Base-by-base conservation (phyloP, 495 filamentous ascomycete species). In the Terfezia claveryi region DNA sequence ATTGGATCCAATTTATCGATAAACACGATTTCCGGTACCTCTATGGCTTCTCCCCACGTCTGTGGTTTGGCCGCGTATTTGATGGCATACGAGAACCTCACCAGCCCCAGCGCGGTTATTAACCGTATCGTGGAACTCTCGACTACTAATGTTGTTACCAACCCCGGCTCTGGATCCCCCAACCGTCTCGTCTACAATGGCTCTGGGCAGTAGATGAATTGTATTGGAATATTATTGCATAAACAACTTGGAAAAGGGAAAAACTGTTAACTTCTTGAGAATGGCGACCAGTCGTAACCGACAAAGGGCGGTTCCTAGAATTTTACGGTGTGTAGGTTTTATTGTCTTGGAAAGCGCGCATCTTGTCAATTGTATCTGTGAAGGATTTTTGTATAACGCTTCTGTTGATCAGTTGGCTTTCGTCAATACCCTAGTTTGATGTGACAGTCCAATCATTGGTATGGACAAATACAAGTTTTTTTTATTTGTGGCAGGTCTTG, bases 11-110 rank as follows among this genome's bases (percentile, higher is more conserved):
- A 55, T 17, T 58, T 49, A 23, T 59, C 63, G 10, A 36, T 38
- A 37, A 60, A 59, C 52, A 67, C 63, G 3, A 65, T 77, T 55
- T 74, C 71, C 62, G 75, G 76, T 16, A 79, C 76, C 38, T 71
- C 68, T 56, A 77, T 76, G 74, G 64, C 76, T 20, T 68, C 71
- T 11, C 76, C 75, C 0, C 75, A 76, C 65, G 67, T 78, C 50
- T 69, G 71, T 27, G 76, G 75, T 11, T 67, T 78, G 2, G 74
- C 73, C 10, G 72, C 73, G 44, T 78, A 77, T 62, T 68, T 79
- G 41, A 46, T 46, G 41, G 41, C 41, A 14, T 14, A 32, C 57
- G 69, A 71, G 58, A 60, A 57, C 9, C 52, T 60, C 36, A 53
- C 58, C 0, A 64, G 62, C 12, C 58, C 69, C 10, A 38, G 54